Base-by-base conservation (phyloP, 805 yeast genomes). In the Candida pseudofarinosa region DNA sequence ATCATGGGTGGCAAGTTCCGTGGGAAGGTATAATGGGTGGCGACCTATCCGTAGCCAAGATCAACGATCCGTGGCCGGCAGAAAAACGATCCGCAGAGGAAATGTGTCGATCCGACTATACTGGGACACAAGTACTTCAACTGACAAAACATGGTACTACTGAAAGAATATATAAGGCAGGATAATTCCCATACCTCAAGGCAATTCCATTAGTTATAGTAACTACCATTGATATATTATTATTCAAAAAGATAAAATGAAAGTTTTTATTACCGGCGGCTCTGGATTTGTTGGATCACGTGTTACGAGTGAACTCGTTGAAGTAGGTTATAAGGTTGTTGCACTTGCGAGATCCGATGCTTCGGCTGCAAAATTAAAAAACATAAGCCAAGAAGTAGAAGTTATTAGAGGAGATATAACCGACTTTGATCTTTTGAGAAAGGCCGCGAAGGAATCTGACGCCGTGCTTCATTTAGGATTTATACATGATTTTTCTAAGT, bases 401-500 rank as follows among this genome's bases (percentile, higher is more conserved):
- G 52, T 54, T 4, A 40, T 67, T 18, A 38, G 43, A 14, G 75
- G 74, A 17, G 54, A 47, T 8, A 44, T 70, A 2, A 45, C 46
- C 13, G 60, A 58, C 33, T 23, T 55, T 2, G 69, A 65, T 0
- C 32, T 51, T 2, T 50, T 71, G 12, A 51, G 41, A 17, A 46
- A 56, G 35, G 62, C 52, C 4, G 61, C 67, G 12, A 19, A 41
- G 5, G 53, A 52, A 36, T 40, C 60, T 7, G 76, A 71, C 41
- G 74, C 60, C 7, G 62, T 63, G 12, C 37, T 67, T n/a, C 74
- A 69, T 41, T 44, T 65, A 33, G 76, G 62, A 1, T 69, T 60
- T 46, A 46, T 53, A 19, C 65, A 63, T 44, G 66, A 66, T 39
- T 63, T 59, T 40, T 16, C 43, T 3, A 47, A 56, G 8, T 50